These are phyloP conservation scores for Paulownia fortunei DNA, from an alignment of 257 asterid genomes.

Conservation along the genomic window DNA sequence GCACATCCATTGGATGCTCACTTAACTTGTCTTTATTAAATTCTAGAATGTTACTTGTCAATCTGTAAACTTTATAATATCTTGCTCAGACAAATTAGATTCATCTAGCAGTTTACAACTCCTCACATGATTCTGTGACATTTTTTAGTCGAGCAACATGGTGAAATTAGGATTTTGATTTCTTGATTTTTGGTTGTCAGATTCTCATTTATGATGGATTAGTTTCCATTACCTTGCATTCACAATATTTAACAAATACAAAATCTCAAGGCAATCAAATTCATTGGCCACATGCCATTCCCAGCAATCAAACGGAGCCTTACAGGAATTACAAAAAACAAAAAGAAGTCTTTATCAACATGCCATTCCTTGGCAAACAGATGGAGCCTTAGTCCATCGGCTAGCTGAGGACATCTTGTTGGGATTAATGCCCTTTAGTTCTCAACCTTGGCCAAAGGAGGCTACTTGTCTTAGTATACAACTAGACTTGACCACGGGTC, in stretches of 20 bases:
- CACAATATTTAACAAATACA: not conserved
- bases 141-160: not conserved
- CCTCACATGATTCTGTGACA: not conserved
- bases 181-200: not conserved
- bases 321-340: not conserved
- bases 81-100: not conserved
- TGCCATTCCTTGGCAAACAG: not conserved
- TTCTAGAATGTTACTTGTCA: conserved; percentile 2
- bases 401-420: no score
- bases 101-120: not conserved
- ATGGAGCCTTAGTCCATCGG: not conserved
- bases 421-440: not conserved
- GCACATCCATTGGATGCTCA: not conserved
- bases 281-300: not conserved
- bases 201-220: no score
- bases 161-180: conserved; percentile 7
- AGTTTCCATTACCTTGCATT: not conserved
- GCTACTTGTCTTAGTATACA: not conserved
- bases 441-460: not conserved
- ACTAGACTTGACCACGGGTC: no score
- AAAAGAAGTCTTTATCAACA: not conserved
- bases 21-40: not conserved
- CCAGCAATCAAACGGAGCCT: not conserved
- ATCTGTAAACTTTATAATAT: not conserved
- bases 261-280: not conserved